Percentiles rank a stretch among this genome's conserved stretches.
These are phyloP conservation scores for Cystofilobasidium macerans DNA, from an alignment of 768 basidiomycete genomes.

Conservation along the genomic window DNA sequence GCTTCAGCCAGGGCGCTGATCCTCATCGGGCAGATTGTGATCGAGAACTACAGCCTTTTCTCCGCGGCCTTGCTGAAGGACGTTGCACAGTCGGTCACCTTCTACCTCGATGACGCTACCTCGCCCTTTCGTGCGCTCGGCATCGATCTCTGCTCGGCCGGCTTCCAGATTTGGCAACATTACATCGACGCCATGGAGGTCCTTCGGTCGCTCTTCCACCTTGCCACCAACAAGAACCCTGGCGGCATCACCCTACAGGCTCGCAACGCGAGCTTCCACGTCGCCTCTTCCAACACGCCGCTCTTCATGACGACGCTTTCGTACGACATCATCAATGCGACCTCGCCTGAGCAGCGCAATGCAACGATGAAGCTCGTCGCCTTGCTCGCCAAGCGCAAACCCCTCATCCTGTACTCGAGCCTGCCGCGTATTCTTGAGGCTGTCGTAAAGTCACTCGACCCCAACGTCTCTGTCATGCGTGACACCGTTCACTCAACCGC, in stretches of 20 bases:
- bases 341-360: slow-evolving; percentile 58
- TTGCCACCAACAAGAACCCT: slow-evolving; percentile 49
- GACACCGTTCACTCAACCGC: slow-evolving; percentile 83
- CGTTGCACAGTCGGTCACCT: slow-evolving; percentile 66
- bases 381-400: slow-evolving; percentile 87
- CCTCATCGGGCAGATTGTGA: slow-evolving; percentile 69
- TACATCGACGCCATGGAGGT: slow-evolving; percentile 84
- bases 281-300: slow-evolving; percentile 69
- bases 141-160: slow-evolving; percentile 79
- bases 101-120: slow-evolving; percentile 56
- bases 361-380: slow-evolving; percentile 87
- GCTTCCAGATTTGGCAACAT: slow-evolving; percentile 89
- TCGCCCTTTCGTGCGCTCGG: slow-evolving; percentile 55
- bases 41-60: slow-evolving; percentile 65
- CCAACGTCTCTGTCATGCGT: slow-evolving; percentile 54
- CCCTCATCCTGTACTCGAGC: slow-evolving; percentile 69
- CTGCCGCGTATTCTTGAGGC: slow-evolving; percentile 81
- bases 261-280: slow-evolving; percentile 67
- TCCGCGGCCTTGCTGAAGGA: slow-evolving; percentile 70
- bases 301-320: slow-evolving; percentile 90
- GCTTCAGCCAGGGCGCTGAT: slow-evolving; percentile 61
- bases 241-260: slow-evolving; percentile 52
- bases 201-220: slow-evolving; percentile 65
- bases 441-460: slow-evolving; percentile 91
- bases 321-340: slow-evolving; percentile 69